Evolutionary conservation across 495 filamentous ascomycete genomes (phyloP), one percentile per base, ranked within the genome.

Genomic region (Thermochaetoides thermophila): DNA sequence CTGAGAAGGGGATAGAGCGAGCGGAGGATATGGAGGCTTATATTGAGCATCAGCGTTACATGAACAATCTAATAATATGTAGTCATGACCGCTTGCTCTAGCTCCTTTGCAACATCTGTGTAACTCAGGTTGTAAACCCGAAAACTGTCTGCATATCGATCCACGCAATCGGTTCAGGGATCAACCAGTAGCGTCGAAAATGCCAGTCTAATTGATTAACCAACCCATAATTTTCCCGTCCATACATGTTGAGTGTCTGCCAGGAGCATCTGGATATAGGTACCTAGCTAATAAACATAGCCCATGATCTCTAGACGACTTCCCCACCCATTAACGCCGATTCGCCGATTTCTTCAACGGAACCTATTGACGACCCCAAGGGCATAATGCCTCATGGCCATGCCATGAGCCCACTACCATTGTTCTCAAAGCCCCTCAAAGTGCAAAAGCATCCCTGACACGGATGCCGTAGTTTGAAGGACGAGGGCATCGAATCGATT

Each of bases 21-120:
- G n/a, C 17, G 24, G 4, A 7, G 30, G 36, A 33, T 10, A 17
- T 8, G 18, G 36, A 12, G 30, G 35, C 7, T 29, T 13, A 11
- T 19, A 18, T 16, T 39, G 37, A 12, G 27, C 37, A 39, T 39
- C 30, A 39, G 37, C 37, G 31, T 39, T 29, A 17, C n/a, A 18
- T 28, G 30, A 32, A 38, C 24, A 29, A 39, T 39, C 11, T 39
- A 34, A 32, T 39, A 39, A 34, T 34, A 39, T 25, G 31, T 39
- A 34, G 25, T 30, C 7, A 34, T 26, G 20, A 11, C 9, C 26
- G 1, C 9, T 12, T 25, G n/a, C n/a, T n/a, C n/a, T n/a, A n/a
- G n/a, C n/a, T n/a, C n/a, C 25, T 9, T 29, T 29, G 16, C 34
- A 6, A 14, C n/a, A n/a, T n/a, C n/a, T n/a, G n/a, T n/a, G 16